phyloP scores from a whole-genome alignment of 2,329 filamentous ascomycete genomes.

The Penicillium frequentans region DNA sequence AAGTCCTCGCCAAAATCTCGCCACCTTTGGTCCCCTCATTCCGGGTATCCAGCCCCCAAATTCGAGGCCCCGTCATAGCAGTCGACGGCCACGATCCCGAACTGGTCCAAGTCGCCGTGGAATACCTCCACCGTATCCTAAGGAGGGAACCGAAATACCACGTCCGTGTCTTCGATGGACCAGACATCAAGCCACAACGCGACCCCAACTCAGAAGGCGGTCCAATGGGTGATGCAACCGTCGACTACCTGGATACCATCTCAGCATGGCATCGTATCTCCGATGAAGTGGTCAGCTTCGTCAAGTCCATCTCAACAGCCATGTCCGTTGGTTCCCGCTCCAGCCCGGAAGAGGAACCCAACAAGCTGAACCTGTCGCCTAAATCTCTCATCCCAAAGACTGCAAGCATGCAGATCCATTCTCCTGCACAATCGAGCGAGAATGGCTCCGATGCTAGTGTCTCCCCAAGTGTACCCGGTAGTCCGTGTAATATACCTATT shows the following conservation, averaged over 20 bases:
- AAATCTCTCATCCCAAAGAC: conserved; percentile 35
- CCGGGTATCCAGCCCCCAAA: conserved; percentile 31
- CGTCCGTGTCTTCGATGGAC: conserved; percentile 52
- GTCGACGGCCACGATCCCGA: conserved; percentile 72
- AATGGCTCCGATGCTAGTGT: conserved; percentile 25
- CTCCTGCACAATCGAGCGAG: conserved; percentile 30
- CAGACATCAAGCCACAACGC: conserved; percentile 28
- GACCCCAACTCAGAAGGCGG: conserved; percentile 23
- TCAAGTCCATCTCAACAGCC: conserved; percentile 40
- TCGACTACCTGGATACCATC: conserved; percentile 67
- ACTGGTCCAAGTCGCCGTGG: conserved; percentile 65
- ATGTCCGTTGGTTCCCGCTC: conserved; percentile 12
- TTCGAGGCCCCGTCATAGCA: conserved; percentile 77
- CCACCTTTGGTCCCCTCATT: conserved; percentile 57
- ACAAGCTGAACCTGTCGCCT: conserved; percentile 28
- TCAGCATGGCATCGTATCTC: conserved; percentile 74
- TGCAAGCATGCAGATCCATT: conserved; percentile 30
- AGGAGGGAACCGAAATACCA: conserved; percentile 53
- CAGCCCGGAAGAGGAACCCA: conserved; percentile 18
- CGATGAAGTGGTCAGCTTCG: conserved; percentile 64
- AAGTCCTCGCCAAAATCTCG: conserved; percentile 72
- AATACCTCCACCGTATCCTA: conserved; percentile 59
- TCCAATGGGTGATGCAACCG: conserved; percentile 47
- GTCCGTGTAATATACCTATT: conserved; percentile 57
- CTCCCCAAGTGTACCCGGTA: conserved; percentile 9